phyloP scores from a whole-genome alignment of 1,139 yeast genomes.

The Suhomyces panamericanus region DNA sequence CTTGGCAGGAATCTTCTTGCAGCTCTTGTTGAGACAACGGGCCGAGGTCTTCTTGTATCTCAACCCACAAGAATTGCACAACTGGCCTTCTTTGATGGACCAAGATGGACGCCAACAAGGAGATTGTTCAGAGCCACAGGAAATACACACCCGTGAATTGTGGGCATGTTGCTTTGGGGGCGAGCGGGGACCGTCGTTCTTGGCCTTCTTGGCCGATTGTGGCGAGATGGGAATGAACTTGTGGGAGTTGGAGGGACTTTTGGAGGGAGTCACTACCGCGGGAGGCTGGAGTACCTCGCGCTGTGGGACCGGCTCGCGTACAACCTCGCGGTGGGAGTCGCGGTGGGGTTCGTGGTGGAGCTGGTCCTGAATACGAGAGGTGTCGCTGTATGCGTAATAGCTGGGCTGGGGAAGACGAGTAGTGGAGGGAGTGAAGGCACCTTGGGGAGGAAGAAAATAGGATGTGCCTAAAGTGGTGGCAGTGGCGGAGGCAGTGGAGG shows the following conservation, averaged over 20 bases:
- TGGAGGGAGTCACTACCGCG: constrained; percentile 17
- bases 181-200: constrained; percentile 35
- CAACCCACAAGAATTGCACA: constrained; percentile 95
- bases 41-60: constrained; percentile 93
- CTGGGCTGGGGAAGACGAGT: constrained; percentile 14
- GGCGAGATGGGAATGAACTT: constrained; percentile 48
- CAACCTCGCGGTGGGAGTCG: neutral
- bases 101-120: constrained; percentile 99
- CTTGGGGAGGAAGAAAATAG: constrained; percentile 14
- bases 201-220: constrained; percentile 36
- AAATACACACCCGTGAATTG: constrained; percentile 66
- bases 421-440: constrained; percentile 13
- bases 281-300: constrained; percentile 10
- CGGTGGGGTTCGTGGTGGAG: too few species aligned
- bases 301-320: neutral
- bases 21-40: constrained; percentile 70
- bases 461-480: constrained; percentile 6
- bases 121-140: constrained; percentile 88
- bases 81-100: constrained; percentile 84
- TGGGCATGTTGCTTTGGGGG: constrained; percentile 38
- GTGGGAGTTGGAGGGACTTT: constrained; percentile 17
- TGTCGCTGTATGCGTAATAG: constrained; percentile 15
- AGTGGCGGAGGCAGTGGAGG: constrained; percentile 2
- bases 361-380: constrained; percentile 4
- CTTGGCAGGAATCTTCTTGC: constrained; percentile 91